These are phyloP conservation scores for Nakaseomyces bracarensis DNA, from an alignment of 1,139 yeast species.

Conservation along the genomic window DNA sequence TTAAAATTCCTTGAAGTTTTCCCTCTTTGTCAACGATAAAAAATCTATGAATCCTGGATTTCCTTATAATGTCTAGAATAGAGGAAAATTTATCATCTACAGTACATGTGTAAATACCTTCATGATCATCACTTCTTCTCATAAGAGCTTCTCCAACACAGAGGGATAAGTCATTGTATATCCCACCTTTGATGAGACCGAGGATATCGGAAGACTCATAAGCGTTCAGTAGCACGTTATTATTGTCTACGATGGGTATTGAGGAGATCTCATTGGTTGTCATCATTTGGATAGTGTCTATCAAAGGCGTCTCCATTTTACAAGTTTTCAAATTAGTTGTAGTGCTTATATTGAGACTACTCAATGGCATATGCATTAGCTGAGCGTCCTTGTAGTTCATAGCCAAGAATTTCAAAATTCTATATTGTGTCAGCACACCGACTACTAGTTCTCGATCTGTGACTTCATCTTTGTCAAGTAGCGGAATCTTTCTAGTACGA, in stretches of 20 bases:
- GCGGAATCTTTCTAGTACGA: slow-evolving; percentile 83
- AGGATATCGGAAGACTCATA: slow-evolving; percentile 92
- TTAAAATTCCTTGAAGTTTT: slow-evolving; percentile 67
- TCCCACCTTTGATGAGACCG: slow-evolving; percentile 84
- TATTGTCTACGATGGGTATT: slow-evolving; percentile 78
- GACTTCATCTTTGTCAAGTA: slow-evolving; percentile 84
- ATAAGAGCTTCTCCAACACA: slow-evolving; percentile 92
- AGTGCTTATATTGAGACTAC: slow-evolving; percentile 56
- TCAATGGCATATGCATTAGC: slow-evolving; percentile 65
- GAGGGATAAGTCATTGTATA: slow-evolving; percentile 76
- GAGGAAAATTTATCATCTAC: slow-evolving; percentile 75
- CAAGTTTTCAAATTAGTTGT: slow-evolving; percentile 60
- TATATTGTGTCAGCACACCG: slow-evolving; percentile 85
- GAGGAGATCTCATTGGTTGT: slow-evolving; percentile 75
- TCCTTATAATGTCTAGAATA: slow-evolving; percentile 83
- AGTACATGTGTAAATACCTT: slow-evolving; percentile 93
- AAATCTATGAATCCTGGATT: slow-evolving; percentile 79
- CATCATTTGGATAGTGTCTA: slow-evolving; percentile 77
- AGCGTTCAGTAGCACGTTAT: slow-evolving; percentile 66
- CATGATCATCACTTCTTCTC: slow-evolving; percentile 89
- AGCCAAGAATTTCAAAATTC: slow-evolving; percentile 88
- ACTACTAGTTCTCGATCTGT: slow-evolving; percentile 89
- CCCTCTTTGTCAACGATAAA: slow-evolving; percentile 82
- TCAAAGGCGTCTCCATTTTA: slow-evolving; percentile 82
- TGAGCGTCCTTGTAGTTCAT: slow-evolving; percentile 89